phyloP scores from a whole-genome alignment of 305 asterid species.

The Solanum chacoense region DNA sequence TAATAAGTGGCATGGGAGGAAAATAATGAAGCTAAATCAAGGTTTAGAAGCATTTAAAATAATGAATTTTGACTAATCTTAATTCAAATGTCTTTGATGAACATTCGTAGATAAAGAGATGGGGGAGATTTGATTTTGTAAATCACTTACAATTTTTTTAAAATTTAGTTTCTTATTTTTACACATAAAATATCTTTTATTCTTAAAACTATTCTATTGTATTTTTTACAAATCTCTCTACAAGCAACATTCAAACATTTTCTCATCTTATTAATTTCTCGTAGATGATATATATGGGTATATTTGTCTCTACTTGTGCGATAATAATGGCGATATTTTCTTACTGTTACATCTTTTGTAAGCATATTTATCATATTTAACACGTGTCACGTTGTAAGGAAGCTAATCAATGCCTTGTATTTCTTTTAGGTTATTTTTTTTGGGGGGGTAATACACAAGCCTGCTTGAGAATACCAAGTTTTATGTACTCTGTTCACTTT shows the following conservation, averaged over 20 bases:
- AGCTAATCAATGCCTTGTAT: too few relatives aligned
- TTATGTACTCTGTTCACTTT: too few relatives aligned
- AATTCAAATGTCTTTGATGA: background rate
- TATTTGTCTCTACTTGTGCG: background rate
- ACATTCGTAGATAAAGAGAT: background rate
- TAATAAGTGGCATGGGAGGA: background rate
- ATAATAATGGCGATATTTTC: background rate
- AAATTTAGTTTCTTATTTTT: too few relatives aligned
- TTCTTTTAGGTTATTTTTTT: too few relatives aligned
- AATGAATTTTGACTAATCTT: background rate
- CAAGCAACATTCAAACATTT: background rate
- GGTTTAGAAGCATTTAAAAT: background rate
- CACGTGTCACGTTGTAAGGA: too few relatives aligned
- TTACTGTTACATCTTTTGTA: background rate
- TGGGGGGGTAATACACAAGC: background rate
- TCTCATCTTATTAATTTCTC: background rate
- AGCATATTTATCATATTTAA: too few relatives aligned
- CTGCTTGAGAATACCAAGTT: background rate
- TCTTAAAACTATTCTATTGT: too few relatives aligned
- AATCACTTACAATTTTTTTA: background rate
- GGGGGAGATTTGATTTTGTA: background rate
- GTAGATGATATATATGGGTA: background rate
- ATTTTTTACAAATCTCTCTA: background rate
- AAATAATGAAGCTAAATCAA: background rate
- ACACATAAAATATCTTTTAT: background rate